phyloP scores from a whole-genome alignment of 2,329 filamentous ascomycete species.

The Xylariales sp. region DNA sequence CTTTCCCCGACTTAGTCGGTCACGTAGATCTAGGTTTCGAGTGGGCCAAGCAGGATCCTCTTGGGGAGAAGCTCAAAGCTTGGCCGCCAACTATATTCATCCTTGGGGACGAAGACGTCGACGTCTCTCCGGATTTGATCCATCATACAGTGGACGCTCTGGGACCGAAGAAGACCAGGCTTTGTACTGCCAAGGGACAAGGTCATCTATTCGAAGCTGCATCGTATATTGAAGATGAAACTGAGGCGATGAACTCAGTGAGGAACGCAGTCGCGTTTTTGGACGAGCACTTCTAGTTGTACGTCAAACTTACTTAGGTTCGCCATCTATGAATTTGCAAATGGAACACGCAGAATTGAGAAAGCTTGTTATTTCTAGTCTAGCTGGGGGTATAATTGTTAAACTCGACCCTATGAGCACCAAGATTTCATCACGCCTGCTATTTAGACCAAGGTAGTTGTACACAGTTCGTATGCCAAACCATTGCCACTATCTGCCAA shows the following conservation, averaged over 20 bases:
- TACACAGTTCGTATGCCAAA: too few species aligned
- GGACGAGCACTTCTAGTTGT: neutral
- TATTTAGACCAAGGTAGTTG: too few species aligned
- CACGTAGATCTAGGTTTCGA: constrained; percentile 25
- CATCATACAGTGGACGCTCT: constrained; percentile 5
- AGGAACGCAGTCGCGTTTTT: constrained; percentile 12
- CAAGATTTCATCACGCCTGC: too few species aligned
- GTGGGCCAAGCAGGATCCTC: constrained; percentile 16
- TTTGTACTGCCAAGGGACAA: neutral
- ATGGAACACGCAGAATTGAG: too few species aligned
- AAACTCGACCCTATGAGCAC: too few species aligned
- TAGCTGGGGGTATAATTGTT: too few species aligned
- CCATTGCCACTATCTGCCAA: too few species aligned
- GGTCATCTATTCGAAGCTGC: neutral
- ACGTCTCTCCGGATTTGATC: constrained; percentile 23
- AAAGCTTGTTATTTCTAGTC: too few species aligned
- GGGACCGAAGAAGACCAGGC: neutral
- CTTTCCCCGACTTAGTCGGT: constrained; percentile 20
- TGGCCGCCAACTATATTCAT: constrained; percentile 31
- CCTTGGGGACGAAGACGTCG: constrained; percentile 24
- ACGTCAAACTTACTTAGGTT: too few species aligned
- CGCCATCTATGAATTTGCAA: too few species aligned
- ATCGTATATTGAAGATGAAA: neutral
- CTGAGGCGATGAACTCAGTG: constrained; percentile 11
- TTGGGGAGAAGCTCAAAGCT: constrained; percentile 8